A percentile compares a stretch with the other conserved stretches of the same genome.
Conservation (phyloP, 768 basidiomycete species). For the Leccinum ochraceum region DNA sequence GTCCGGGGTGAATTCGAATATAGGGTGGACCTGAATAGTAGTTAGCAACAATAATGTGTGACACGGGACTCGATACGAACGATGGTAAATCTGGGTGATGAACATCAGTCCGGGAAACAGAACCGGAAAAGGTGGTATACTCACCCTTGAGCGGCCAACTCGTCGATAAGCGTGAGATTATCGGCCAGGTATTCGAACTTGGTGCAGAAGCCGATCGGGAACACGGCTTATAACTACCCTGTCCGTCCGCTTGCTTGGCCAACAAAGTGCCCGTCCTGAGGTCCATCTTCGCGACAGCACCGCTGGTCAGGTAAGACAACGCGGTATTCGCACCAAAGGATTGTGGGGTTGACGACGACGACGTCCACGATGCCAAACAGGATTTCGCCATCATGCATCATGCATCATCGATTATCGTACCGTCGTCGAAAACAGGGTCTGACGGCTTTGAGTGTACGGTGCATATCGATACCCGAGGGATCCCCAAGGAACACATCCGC, state of each 20-base stretch:
- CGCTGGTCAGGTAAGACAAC: slow-evolving; percentile 48
- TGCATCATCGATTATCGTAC: too few species aligned
- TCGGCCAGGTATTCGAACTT: slow-evolving; percentile 36
- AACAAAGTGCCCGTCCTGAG: slow-evolving; percentile 55
- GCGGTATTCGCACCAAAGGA: slow-evolving; percentile 43
- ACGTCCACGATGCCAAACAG: slow-evolving; percentile 11
- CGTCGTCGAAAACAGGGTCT: too few species aligned
- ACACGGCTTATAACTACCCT: slow-evolving; percentile 49
- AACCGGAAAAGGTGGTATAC: slow-evolving; percentile 4
- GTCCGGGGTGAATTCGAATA: slow-evolving; percentile 63
- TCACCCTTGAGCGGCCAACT: slow-evolving; percentile 33
- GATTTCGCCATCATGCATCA: too few species aligned
- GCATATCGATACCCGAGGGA: too few species aligned
- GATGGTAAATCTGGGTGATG: slow-evolving; percentile 18
- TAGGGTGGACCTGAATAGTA: slow-evolving; percentile 56
- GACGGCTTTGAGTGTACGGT: too few species aligned
- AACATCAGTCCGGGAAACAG: not conserved
- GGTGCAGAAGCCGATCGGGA: slow-evolving; percentile 46
- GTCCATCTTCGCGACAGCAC: slow-evolving; percentile 61
- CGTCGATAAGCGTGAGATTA: slow-evolving; percentile 29
- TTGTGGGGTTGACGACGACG: slow-evolving; percentile 30
- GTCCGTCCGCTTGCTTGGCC: slow-evolving; percentile 50
- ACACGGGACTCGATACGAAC: slow-evolving; percentile 25
- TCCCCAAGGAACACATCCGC: too few species aligned
- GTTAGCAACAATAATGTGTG: slow-evolving; percentile 6